Evolutionary conservation across 495 filamentous ascomycete genomes (phyloP).

Genomic region (Podospora fimiseda): DNA sequence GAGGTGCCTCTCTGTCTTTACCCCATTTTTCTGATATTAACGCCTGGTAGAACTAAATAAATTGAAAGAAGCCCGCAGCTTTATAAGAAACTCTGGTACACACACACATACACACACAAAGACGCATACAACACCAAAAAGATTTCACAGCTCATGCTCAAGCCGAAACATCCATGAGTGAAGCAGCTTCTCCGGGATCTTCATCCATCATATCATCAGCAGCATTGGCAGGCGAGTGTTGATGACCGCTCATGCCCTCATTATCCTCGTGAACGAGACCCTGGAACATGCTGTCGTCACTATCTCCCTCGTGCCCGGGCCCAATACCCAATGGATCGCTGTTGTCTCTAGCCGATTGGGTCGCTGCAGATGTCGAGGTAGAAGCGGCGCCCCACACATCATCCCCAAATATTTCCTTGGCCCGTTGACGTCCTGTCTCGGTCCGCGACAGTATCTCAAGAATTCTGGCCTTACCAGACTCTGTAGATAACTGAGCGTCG

Average conservation of each 20-base stretch:
- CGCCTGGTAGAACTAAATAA: too few relatives aligned
- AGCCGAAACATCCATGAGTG: slow-evolving; percentile 11
- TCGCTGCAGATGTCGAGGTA: not conserved
- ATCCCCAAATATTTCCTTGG: slow-evolving; percentile 36
- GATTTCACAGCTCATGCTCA: not conserved
- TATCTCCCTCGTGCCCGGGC: slow-evolving; percentile 36
- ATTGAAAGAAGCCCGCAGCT: too few relatives aligned
- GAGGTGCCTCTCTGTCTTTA: too few relatives aligned
- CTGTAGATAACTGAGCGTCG: slow-evolving; percentile 24
- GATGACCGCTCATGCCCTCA: slow-evolving; percentile 28
- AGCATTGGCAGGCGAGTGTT: too few relatives aligned
- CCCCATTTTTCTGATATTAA: too few relatives aligned
- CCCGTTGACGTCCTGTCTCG: slow-evolving; percentile 32
- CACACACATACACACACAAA: too few relatives aligned
- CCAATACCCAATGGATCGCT: slow-evolving; percentile 28
- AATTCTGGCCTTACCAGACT: slow-evolving; percentile 26
- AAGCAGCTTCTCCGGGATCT: slow-evolving; percentile 9
- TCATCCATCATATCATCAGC: slow-evolving; percentile 6
- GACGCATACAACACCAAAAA: not conserved
- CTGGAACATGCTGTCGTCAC: slow-evolving; percentile 47
- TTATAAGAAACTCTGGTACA: too few relatives aligned
- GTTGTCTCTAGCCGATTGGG: slow-evolving; percentile 3
- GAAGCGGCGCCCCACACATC: slow-evolving; percentile 25
- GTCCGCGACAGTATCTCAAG: slow-evolving; percentile 35
- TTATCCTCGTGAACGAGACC: slow-evolving; percentile 47